A percentile compares a stretch with the other conserved stretches of the same genome.
These are phyloP conservation scores for Fraxinus xanthoxyloides DNA, from an alignment of 305 asterid genomes.

Conservation along the genomic window DNA sequence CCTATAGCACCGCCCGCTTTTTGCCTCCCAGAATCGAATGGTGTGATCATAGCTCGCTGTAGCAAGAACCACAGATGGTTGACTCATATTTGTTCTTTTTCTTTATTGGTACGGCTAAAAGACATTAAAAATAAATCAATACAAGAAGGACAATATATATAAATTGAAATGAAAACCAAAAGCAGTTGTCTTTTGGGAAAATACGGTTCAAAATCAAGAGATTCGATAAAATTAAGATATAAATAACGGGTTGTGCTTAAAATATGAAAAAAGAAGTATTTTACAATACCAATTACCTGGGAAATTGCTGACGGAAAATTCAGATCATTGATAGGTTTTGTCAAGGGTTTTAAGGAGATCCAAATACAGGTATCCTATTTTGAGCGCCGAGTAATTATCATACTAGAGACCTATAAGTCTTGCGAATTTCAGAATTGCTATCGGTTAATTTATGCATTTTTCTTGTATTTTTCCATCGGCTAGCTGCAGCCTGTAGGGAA, in stretches of 20 bases:
- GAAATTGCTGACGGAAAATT: background rate
- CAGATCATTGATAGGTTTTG: background rate
- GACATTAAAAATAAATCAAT: background rate
- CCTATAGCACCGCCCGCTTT: slow-evolving; percentile 78
- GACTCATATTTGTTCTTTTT: slow-evolving; percentile 50
- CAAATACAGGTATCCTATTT: background rate
- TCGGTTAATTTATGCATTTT: background rate
- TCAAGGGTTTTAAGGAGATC: background rate
- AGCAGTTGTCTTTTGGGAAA: background rate
- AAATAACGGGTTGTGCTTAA: background rate
- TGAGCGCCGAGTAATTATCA: background rate
- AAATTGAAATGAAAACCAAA: background rate
- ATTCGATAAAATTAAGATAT: background rate
- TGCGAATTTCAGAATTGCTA: background rate
- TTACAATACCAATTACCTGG: slow-evolving; percentile 19
- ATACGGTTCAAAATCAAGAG: background rate
- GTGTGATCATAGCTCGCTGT: slow-evolving; percentile 99
- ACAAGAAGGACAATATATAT: background rate
- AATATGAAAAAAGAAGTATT: background rate
- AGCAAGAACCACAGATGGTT: slow-evolving; percentile 89
- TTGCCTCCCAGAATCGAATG: slow-evolving; percentile 93
- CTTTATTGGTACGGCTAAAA: slow-evolving; percentile 16
- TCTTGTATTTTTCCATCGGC: background rate
- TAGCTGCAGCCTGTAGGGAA: background rate
- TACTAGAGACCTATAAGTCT: background rate